A percentile compares a stretch with the other conserved stretches of the same genome.
Evolutionary conservation across 2,329 filamentous ascomycete species (phyloP).

Genomic region (Monosporascus sp.): DNA sequence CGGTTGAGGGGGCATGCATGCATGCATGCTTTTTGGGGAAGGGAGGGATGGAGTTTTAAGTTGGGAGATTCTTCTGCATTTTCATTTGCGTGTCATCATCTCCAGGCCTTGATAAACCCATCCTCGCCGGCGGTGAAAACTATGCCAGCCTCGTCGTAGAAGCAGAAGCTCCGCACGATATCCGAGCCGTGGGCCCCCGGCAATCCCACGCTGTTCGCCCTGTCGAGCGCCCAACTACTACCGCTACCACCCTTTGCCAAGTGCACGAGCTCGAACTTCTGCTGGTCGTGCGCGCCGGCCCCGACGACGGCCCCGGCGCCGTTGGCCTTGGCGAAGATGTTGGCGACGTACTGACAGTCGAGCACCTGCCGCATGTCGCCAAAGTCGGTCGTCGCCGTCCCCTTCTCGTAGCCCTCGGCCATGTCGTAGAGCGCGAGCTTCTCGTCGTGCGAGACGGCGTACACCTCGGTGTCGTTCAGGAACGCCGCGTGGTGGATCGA

Average conservation of each 20-base stretch:
- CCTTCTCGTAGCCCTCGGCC: constrained; percentile 56
- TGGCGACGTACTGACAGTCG: constrained; percentile 68
- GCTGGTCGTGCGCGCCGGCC: constrained; percentile 57
- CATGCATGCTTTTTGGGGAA: background rate
- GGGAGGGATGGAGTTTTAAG: too few relatives aligned
- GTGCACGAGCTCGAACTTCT: constrained; percentile 56
- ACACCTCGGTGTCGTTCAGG: constrained; percentile 59
- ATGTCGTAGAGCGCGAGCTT: constrained; percentile 68
- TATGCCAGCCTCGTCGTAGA: constrained; percentile 53
- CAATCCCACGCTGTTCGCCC: constrained; percentile 51
- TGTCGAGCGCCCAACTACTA: constrained; percentile 47
- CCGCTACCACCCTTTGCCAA: constrained; percentile 39
- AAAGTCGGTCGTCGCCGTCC: constrained; percentile 50
- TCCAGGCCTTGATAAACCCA: constrained; percentile 53
- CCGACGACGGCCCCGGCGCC: constrained; percentile 56
- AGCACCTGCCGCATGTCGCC: constrained; percentile 65
- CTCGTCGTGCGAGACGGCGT: constrained; percentile 73
- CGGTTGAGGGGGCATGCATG: constrained; percentile 29
- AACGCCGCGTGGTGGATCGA: constrained; percentile 73
- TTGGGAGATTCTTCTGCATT: background rate
- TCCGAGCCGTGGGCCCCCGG: constrained; percentile 59
- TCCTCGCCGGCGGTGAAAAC: constrained; percentile 57
- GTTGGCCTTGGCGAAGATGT: constrained; percentile 56
- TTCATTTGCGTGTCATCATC: constrained; percentile 20
- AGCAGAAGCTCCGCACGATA: constrained; percentile 58